A percentile compares a stretch with the other conserved stretches of the same genome.
Evolutionary conservation across 83 land plant species (phyloP).

Genomic region (Picea mariana): DNA sequence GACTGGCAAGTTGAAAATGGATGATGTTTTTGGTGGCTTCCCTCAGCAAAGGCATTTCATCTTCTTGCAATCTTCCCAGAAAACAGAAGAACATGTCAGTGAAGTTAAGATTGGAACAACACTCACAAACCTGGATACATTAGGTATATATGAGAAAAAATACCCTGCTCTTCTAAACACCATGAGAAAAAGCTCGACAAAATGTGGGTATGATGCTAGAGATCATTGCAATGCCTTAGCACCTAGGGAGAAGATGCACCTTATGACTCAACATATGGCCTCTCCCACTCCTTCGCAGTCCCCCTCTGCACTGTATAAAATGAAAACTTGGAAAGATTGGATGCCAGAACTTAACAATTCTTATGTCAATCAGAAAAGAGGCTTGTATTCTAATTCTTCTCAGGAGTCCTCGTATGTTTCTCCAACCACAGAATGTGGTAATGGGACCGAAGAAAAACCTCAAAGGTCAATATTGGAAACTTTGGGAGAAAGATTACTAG

Average conservation of each 20-base stretch:
- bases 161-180: background rate
- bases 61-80: too few species aligned
- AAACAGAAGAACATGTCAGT: too few species aligned
- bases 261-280: background rate
- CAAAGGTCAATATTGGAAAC: background rate
- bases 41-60: background rate
- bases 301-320: background rate
- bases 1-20: too few species aligned
- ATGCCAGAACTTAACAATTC: background rate
- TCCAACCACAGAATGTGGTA: background rate
- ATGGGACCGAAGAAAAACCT: slow-evolving; percentile 2
- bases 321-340: background rate
- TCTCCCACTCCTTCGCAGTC: background rate
- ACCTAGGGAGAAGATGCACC: background rate
- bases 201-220: background rate
- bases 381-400: too few species aligned
- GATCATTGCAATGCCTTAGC: background rate
- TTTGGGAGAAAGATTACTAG: background rate
- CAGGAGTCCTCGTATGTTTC: background rate
- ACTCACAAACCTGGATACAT: background rate
- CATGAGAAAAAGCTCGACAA: background rate
- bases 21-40: background rate
- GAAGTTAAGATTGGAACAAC: background rate
- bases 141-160: background rate
- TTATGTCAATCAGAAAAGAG: too few species aligned